phyloP scores from a whole-genome alignment of 2,329 filamentous ascomycete genomes.

The Ophidiomyces ophidiicola region DNA sequence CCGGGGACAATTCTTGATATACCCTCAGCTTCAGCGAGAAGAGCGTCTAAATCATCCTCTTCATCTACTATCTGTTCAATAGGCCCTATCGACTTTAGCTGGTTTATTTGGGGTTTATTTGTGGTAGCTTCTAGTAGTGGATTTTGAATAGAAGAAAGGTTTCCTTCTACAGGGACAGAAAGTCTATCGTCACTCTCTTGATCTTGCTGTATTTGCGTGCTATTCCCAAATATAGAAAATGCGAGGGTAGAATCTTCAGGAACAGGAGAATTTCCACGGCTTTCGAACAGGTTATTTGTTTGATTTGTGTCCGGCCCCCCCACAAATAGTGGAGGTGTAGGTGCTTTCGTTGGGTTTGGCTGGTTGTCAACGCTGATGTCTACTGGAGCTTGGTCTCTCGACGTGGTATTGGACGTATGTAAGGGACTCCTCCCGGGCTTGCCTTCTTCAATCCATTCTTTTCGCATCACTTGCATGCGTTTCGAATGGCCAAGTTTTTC shows the following conservation, averaged over 20 bases:
- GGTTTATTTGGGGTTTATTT: too few relatives aligned
- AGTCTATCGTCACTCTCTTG: slow-evolving; percentile 15
- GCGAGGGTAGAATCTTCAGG: too few relatives aligned
- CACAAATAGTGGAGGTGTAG: too few relatives aligned
- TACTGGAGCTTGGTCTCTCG: background rate
- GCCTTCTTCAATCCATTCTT: slow-evolving; percentile 71
- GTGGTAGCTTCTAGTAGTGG: too few relatives aligned
- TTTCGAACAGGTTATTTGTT: too few relatives aligned
- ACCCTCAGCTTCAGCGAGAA: slow-evolving; percentile 40
- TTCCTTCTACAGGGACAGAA: slow-evolving; percentile 23
- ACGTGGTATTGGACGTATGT: background rate
- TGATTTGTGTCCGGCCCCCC: too few relatives aligned
- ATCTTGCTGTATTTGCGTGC: background rate
- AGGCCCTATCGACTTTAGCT: too few relatives aligned
- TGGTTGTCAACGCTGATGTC: too few relatives aligned
- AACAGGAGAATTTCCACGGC: too few relatives aligned
- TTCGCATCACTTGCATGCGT: slow-evolving; percentile 58
- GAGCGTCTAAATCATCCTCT: slow-evolving; percentile 40
- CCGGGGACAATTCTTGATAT: slow-evolving; percentile 1
- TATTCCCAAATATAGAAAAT: slow-evolving; percentile 11
- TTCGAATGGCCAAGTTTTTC: slow-evolving; percentile 88
- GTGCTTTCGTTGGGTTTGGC: too few relatives aligned
- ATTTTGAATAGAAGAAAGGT: too few relatives aligned
- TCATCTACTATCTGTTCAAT: slow-evolving; percentile 30
- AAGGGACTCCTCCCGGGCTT: slow-evolving; percentile 20